These are phyloP conservation scores for Geranium incanum DNA, from an alignment of 441 rosid genomes.

Conservation along the genomic window DNA sequence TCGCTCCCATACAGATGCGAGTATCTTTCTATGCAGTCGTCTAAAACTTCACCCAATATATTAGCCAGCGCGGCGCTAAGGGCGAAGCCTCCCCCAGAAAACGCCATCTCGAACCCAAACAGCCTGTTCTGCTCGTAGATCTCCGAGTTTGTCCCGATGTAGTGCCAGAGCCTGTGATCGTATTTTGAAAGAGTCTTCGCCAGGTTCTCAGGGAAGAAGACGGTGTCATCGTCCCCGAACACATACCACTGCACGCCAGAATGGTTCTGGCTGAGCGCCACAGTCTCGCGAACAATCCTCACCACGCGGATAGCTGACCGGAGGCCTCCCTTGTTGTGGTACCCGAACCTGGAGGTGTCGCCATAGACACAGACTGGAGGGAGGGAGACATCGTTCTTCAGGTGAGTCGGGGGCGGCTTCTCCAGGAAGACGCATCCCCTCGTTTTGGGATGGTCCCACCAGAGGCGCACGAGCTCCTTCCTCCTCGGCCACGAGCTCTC, in stretches of 20 bases:
- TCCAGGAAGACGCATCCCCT: constrained; percentile 81
- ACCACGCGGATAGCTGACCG: constrained; percentile 75
- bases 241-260: constrained; percentile 71
- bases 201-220: constrained; percentile 65
- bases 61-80: constrained; percentile 70
- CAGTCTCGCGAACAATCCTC: constrained; percentile 59
- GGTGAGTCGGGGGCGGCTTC: constrained; percentile 21
- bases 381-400: constrained; percentile 24
- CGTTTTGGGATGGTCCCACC: constrained; percentile 67
- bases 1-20: constrained; percentile 84
- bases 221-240: constrained; percentile 89
- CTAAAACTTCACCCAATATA: constrained; percentile 60
- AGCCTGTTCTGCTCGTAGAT: constrained; percentile 45
- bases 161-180: constrained; percentile 70
- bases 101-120: constrained; percentile 72
- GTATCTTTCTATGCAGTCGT: constrained; percentile 71
- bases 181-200: constrained; percentile 75
- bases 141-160: constrained; percentile 79
- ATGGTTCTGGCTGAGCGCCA: constrained; percentile 33
- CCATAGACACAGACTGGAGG: constrained; percentile 64
- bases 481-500: constrained; percentile 48
- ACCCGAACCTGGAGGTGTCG: constrained; percentile 67
- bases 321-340: constrained; percentile 47
- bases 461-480: constrained; percentile 53
- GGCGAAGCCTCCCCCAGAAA: constrained; percentile 80